Conservation (phyloP, 805 yeast genomes). For the Starmerella potacharoeniae region DNA sequence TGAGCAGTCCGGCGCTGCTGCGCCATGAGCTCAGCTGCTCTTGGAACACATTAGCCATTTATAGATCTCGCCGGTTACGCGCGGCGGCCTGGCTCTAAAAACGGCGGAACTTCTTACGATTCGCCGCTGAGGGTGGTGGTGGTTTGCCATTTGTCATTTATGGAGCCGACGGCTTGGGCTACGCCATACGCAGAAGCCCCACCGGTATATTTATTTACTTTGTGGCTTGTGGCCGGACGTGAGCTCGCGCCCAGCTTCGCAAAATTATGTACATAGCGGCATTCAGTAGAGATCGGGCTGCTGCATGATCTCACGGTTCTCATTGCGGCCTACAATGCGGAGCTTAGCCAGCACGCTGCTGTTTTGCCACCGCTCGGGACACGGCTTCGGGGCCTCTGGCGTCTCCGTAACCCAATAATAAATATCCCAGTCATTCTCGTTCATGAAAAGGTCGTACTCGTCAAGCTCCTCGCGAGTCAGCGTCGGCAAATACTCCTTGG, state of each 20-base stretch:
- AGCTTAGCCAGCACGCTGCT: constrained; percentile 51
- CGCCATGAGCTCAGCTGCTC: constrained; percentile 29
- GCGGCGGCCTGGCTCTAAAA: neutral
- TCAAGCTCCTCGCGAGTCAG: constrained; percentile 57
- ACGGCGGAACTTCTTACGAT: neutral
- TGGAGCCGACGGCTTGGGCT: neutral
- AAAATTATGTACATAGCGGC: neutral
- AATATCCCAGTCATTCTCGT: constrained; percentile 98
- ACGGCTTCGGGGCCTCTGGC: constrained; percentile 57
- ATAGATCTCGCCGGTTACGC: neutral
- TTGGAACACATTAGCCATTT: constrained; percentile 26
- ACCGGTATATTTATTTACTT: neutral
- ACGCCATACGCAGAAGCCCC: neutral
- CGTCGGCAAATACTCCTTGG: constrained; percentile 53
- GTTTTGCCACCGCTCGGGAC: constrained; percentile 77
- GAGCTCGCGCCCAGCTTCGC: neutral
- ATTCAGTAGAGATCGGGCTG: constrained; percentile 59
- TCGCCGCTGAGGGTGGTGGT: neutral
- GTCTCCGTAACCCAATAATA: constrained; percentile 95
- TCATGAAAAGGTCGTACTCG: constrained; percentile 73
- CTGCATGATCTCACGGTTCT: constrained; percentile 59
- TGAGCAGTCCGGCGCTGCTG: constrained; percentile 17
- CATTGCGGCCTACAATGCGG: constrained; percentile 64
- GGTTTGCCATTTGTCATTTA: neutral
- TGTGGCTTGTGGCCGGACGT: neutral